Conservation (phyloP, 345 rosid species). For the Cochlearia excelsa region DNA sequence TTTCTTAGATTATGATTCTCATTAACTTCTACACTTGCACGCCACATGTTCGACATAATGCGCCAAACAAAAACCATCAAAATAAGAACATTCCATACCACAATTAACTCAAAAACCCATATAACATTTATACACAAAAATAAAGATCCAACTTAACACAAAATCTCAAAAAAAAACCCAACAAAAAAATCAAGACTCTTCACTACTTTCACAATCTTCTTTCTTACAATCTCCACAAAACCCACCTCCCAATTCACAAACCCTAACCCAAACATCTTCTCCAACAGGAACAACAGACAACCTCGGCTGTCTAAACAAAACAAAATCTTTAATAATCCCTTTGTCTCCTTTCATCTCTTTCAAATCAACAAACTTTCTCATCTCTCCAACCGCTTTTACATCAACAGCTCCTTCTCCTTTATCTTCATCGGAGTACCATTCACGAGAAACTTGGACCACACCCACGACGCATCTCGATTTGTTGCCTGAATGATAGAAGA, state of each 20-base stretch:
- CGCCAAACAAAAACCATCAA: not conserved
- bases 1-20: too few relatives aligned
- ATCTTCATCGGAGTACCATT: slow-evolving; percentile 52
- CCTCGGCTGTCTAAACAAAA: slow-evolving; percentile 75
- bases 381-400: slow-evolving; percentile 72
- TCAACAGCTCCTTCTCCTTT: slow-evolving; percentile 57
- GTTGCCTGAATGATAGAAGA: slow-evolving; percentile 92
- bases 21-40: not conserved
- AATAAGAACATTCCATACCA: not conserved
- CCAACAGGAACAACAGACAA: slow-evolving; percentile 81
- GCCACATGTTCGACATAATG: slow-evolving; percentile 21
- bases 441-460: slow-evolving; percentile 62
- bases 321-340: slow-evolving; percentile 54
- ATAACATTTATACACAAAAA: too few relatives aligned
- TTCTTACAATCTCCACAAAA: slow-evolving; percentile 62
- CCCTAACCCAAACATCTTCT: slow-evolving; percentile 50
- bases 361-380: slow-evolving; percentile 69
- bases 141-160: not conserved
- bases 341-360: slow-evolving; percentile 70
- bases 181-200: slow-evolving; percentile 22
- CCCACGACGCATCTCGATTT: slow-evolving; percentile 72
- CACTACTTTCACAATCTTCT: slow-evolving; percentile 19
- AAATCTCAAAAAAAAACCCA: not conserved
- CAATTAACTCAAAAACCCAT: not conserved
- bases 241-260: slow-evolving; percentile 84